These are phyloP conservation scores for Phellopilus nigrolimitatus DNA, from an alignment of 1,284 basidiomycete species.

Conservation along the genomic window DNA sequence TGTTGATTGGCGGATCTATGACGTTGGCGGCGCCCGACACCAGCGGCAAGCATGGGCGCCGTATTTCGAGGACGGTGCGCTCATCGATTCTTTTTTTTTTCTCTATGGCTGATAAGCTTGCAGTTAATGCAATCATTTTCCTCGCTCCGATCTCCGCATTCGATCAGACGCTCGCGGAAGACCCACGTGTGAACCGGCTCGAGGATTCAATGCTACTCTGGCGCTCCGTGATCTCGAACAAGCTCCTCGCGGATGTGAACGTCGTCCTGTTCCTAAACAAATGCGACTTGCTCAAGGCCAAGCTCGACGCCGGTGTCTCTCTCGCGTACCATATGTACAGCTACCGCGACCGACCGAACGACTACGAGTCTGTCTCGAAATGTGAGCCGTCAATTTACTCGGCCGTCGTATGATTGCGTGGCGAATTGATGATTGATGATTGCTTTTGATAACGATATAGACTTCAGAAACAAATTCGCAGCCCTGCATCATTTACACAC, in stretches of 20 bases:
- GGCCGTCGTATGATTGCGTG: conserved; percentile 5
- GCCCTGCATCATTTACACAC: conserved; percentile 61
- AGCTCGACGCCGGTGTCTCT: conserved; percentile 70
- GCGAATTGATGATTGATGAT: neutral
- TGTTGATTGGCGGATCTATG: conserved; percentile 73
- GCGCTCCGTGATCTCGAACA: conserved; percentile 64
- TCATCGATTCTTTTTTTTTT: conserved; percentile 1
- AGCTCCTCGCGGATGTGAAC: conserved; percentile 60
- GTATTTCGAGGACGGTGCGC: conserved; percentile 73
- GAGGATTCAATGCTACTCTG: conserved; percentile 73
- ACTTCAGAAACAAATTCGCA: conserved; percentile 68
- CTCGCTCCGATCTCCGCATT: conserved; percentile 79
- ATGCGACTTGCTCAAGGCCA: conserved; percentile 62
- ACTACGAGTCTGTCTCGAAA: conserved; percentile 65
- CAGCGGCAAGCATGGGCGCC: conserved; percentile 80
- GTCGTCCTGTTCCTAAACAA: conserved; percentile 79
- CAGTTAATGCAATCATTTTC: conserved; percentile 81
- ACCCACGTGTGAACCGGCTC: conserved; percentile 62
- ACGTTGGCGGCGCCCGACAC: conserved; percentile 72
- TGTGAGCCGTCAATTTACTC: too few relatives aligned
- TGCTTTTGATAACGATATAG: conserved; percentile 33
- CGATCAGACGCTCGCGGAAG: conserved; percentile 76
- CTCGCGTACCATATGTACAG: conserved; percentile 60
- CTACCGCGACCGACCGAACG: conserved; percentile 68
- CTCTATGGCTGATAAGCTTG: conserved; percentile 2